Evolutionary conservation across 2,329 filamentous ascomycete species (phyloP).

Genomic region (Stachybotrys chartarum): DNA sequence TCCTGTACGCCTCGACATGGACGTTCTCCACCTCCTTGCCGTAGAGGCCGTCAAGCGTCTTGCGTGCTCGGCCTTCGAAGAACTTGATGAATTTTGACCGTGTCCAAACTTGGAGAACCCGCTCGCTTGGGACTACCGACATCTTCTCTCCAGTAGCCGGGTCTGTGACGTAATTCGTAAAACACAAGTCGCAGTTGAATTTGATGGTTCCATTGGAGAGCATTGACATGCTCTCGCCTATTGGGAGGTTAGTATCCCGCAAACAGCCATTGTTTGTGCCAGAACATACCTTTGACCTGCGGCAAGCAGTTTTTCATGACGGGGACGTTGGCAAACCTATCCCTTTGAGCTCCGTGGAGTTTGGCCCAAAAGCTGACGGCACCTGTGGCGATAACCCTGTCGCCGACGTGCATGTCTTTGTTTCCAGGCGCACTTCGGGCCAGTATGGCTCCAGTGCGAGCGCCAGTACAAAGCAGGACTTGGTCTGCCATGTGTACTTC

Average conservation of each 20-base stretch:
- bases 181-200: constrained; percentile 53
- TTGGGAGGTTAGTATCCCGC: constrained; percentile 3
- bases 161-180: constrained; percentile 44
- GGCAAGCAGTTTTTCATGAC: constrained; percentile 41
- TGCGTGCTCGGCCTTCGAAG: constrained; percentile 36
- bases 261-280: neutral
- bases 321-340: constrained; percentile 41
- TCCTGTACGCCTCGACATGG: constrained; percentile 33
- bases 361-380: constrained; percentile 35
- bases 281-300: constrained; percentile 31
- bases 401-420: constrained; percentile 42
- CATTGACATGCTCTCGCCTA: constrained; percentile 36
- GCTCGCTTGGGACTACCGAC: constrained; percentile 38
- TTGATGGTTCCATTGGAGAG: constrained; percentile 46
- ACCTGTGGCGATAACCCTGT: constrained; percentile 49
- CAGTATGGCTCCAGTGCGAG: constrained; percentile 47
- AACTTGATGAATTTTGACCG: constrained; percentile 27
- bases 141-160: constrained; percentile 42
- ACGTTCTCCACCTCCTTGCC: constrained; percentile 30
- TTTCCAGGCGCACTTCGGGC: constrained; percentile 42
- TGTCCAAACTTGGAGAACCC: constrained; percentile 35
- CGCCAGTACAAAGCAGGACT: constrained; percentile 47
- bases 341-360: constrained; percentile 34
- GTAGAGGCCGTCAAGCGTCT: constrained; percentile 32
- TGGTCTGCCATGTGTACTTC: constrained; percentile 40